Base-by-base conservation (phyloP, 1,284 basidiomycete species). In the Polyporus tsugae region DNA sequence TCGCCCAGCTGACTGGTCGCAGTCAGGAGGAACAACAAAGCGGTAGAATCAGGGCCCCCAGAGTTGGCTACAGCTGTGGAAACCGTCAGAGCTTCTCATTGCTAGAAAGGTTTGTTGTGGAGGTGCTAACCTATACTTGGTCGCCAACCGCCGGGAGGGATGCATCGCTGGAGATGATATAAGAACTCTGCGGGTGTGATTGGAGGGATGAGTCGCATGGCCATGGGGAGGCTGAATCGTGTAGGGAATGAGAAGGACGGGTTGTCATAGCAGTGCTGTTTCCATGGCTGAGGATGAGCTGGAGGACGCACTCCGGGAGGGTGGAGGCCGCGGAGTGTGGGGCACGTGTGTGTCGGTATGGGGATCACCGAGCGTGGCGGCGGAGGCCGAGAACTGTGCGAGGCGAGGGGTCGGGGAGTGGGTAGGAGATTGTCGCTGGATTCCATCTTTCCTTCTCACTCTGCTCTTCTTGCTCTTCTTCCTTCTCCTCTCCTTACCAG, bases 21-120 rank as follows among this genome's bases (percentile, higher is more conserved):
- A 42, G 73, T 22, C n/a, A 94, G 79, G 11, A 94, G 85, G 74
- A 87, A 92, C 11, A 94, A 81, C 5, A 95, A 82, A 76, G 90
- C 92, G 1, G 90, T 89, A 6, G 93, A 95, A 77, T 95, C 93
- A 13, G 92, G 87, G 2, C 93, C 93, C 13, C 91, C 93, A 22
- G 93, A 95, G 75, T 90, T 89, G 29, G 90, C 93, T 35, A 94
- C 85, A 44, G 85, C 93, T 93, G 69, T 41, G 70, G 62, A 60
- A 49, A 22, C 11, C 0, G 35, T 67, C 41, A 66, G 58, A 33
- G 35, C 9, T 35, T 35, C 55, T 58, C 55, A 38, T 60, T 60
- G 58, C 10, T 11, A 11, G 35, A n/a, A 44, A 41, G 35, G 36
- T 10, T 3, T 39, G n/a, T 41, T 62, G 13, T 0, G 33, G 36